Conservation (phyloP, 495 filamentous ascomycete genomes). For the Lasiosphaeriaceae sp. region DNA sequence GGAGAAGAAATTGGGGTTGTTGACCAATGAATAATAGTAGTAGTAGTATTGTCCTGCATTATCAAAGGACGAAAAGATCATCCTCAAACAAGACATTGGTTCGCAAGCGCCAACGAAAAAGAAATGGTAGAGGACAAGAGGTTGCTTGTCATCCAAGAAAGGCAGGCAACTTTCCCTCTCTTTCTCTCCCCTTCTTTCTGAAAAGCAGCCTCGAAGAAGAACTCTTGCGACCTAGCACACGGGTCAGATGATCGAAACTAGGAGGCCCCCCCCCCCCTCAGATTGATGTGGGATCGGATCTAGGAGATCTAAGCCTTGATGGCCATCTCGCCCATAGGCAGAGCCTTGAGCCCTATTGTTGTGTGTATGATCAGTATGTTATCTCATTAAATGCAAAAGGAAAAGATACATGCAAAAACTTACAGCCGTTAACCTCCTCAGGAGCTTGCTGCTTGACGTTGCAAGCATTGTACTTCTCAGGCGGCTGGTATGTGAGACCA, state of each 20-base stretch:
- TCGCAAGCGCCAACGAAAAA: too few species aligned
- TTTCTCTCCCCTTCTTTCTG: too few species aligned
- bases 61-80: too few species aligned
- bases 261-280: background rate
- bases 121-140: too few species aligned
- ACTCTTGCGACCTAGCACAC: background rate
- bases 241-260: background rate
- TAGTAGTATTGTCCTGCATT: too few species aligned
- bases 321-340: constrained; percentile 50
- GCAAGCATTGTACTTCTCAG: constrained; percentile 46
- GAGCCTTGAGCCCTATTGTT: constrained; percentile 44
- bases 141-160: too few species aligned
- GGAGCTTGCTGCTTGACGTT: constrained; percentile 45
- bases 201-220: too few species aligned
- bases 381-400: background rate
- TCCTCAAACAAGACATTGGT: too few species aligned
- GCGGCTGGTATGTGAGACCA: constrained; percentile 40
- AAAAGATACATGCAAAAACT: constrained; percentile 28
- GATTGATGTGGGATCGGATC: background rate
- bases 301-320: constrained; percentile 41
- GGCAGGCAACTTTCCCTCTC: too few species aligned
- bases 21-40: too few species aligned
- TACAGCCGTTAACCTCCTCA: constrained; percentile 50
- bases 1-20: too few species aligned
- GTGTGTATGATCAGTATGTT: background rate